Conservation (phyloP, 306 rosid species). For the Abrus precatorius region DNA sequence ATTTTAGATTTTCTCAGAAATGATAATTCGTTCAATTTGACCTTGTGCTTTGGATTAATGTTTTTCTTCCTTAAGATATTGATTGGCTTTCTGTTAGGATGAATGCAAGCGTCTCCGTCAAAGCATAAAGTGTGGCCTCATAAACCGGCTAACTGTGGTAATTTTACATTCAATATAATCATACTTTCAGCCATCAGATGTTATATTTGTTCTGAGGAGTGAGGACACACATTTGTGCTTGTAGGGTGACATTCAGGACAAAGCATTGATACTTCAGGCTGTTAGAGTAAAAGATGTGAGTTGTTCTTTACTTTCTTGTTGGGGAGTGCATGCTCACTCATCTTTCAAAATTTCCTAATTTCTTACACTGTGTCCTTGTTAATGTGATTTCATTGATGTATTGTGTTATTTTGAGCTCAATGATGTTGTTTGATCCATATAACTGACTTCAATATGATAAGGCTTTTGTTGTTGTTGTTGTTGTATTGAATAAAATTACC, state of each 20-base stretch:
- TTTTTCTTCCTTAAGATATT: slow-evolving; percentile 35
- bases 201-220: slow-evolving; percentile 51
- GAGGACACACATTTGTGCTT: slow-evolving; percentile 47
- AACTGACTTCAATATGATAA: no score
- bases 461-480: no score
- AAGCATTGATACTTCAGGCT: slow-evolving; percentile 78
- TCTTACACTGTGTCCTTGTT: background rate
- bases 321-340: slow-evolving; percentile 27
- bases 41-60: slow-evolving; percentile 4
- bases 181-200: slow-evolving; percentile 28
- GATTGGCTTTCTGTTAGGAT: slow-evolving; percentile 63
- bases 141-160: slow-evolving; percentile 93
- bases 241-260: slow-evolving; percentile 97
- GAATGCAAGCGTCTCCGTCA: slow-evolving; percentile 99
- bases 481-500: slow-evolving; percentile 7
- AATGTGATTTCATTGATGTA: slow-evolving; percentile 25
- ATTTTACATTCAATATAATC: slow-evolving; percentile 40
- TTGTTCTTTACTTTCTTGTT: slow-evolving; percentile 37
- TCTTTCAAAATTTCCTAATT: slow-evolving; percentile 22
- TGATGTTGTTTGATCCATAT: no score
- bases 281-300: slow-evolving; percentile 98
- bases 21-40: slow-evolving; percentile 14
- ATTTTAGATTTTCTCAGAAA: slow-evolving; percentile 18
- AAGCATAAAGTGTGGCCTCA: slow-evolving; percentile 97
- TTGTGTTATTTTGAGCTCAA: no score